These are phyloP conservation scores for Tuber borchii DNA, from an alignment of 495 filamentous ascomycete genomes.

Conservation along the genomic window DNA sequence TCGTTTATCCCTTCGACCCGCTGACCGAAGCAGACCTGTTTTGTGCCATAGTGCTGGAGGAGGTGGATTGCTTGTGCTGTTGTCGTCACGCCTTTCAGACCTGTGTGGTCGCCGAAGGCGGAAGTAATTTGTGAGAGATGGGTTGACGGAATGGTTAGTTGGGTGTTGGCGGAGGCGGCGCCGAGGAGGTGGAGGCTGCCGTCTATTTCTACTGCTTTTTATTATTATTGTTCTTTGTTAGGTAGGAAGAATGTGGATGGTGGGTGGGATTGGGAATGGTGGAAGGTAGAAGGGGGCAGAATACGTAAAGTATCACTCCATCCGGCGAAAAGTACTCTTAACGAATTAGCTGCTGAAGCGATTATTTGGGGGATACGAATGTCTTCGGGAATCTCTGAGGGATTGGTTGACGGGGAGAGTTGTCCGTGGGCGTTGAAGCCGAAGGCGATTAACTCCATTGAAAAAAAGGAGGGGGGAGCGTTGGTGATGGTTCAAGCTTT, in stretches of 20 bases:
- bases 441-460: conserved; percentile 16
- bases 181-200: conserved; percentile 19
- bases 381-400: conserved; percentile 16
- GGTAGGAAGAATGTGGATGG: neutral
- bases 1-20: neutral
- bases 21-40: neutral
- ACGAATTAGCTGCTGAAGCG: conserved; percentile 14
- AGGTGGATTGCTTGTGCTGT: neutral
- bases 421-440: conserved; percentile 34
- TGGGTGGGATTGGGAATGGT: neutral
- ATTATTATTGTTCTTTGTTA: conserved; percentile 10
- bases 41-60: neutral
- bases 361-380: conserved; percentile 24
- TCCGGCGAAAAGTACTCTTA: conserved; percentile 27
- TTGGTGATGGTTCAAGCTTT: neutral
- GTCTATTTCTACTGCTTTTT: conserved; percentile 24
- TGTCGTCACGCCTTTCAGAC: conserved; percentile 17
- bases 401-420: conserved; percentile 12
- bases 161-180: conserved; percentile 12
- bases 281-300: neutral
- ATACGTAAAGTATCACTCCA: conserved; percentile 35
- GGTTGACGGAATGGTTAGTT: conserved; percentile 7
- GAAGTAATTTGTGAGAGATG: conserved; percentile 1
- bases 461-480: neutral
- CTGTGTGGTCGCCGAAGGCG: conserved; percentile 27